phyloP scores from a whole-genome alignment of 2,329 filamentous ascomycete genomes.

The Ceratocystis eucalypticola region DNA sequence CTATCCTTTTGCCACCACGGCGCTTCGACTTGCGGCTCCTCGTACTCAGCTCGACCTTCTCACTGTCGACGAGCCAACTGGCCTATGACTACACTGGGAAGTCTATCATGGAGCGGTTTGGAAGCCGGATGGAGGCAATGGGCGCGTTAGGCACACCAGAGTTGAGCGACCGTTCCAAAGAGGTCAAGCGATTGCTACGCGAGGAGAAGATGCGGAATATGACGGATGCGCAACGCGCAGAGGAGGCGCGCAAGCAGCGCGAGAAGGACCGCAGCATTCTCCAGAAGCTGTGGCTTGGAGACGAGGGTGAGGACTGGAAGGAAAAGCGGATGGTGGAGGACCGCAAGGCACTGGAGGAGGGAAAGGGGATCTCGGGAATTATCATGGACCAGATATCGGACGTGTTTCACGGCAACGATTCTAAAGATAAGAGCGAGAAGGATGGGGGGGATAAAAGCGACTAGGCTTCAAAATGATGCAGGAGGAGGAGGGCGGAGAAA shows the following conservation, averaged over 20 bases:
- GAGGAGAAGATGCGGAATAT: constrained; percentile 31
- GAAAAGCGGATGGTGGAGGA: constrained; percentile 39
- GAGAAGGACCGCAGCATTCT: constrained; percentile 26
- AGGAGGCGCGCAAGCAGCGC: constrained; percentile 25
- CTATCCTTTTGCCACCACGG: constrained; percentile 39
- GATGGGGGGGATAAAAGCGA: constrained; percentile 10
- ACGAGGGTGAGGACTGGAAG: constrained; percentile 41
- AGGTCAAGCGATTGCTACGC: constrained; percentile 34
- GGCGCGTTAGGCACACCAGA: constrained; percentile 28
- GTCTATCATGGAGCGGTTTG: constrained; percentile 37
- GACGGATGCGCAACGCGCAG: constrained; percentile 25
- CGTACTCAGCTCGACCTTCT: constrained; percentile 37
- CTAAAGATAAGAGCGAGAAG: constrained; percentile 7
- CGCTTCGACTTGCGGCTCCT: constrained; percentile 38
- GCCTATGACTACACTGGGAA: constrained; percentile 43
- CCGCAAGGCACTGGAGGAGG: constrained; percentile 39
- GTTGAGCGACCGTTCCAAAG: constrained; percentile 43
- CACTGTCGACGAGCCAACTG: constrained; percentile 42
- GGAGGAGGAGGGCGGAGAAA: neutral
- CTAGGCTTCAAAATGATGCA: neutral
- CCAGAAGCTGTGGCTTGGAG: constrained; percentile 45
- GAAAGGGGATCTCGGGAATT: constrained; percentile 42
- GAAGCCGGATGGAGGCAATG: constrained; percentile 32
- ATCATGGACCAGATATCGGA: constrained; percentile 45
- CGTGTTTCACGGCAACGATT: constrained; percentile 32